Base-by-base conservation (phyloP, 2,329 filamentous ascomycete species). In the Fusarium newnesense region DNA sequence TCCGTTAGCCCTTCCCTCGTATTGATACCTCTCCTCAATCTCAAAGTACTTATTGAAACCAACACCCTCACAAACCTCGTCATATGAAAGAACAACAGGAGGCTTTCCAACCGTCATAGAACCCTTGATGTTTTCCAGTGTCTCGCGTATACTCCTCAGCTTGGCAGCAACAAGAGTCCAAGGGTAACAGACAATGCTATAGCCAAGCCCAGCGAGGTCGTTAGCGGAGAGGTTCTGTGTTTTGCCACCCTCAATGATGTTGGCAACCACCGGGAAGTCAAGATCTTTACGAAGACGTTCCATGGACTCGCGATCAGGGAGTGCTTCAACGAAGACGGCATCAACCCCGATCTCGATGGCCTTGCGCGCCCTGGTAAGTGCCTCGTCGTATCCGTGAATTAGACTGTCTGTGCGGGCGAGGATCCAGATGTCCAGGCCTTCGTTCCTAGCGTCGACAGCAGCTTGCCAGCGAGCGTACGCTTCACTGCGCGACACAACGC, bases 391-490 rank as follows among this genome's bases (percentile, higher is more conserved):
- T 4, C 84, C 82, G 39, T 78, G 79, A 54, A 84, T 83, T 5
- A 83, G 73, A 7, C 81, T 76, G 63, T 87, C 85, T 0, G 85
- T 86, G 9, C 85, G 79, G 0, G 84, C 84, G 6, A 87, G 75
- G 43, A 87, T 80, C 60, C 83, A 85, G 36, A 86, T 86, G 64
- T 86, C 85, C 8, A 76, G 73, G 3, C 84, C 84, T 67, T 85
- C 80, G 52, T 86, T 80, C 21, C 85, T 78, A 7, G 85, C 84
- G 60, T 86, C 85, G 9, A 80, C 80, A 2, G 85, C 85, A 4
- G 85, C 85, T 69, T 84, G 83, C 60, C 84, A 81, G 2, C 85
- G 80, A 9, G 84, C 84, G 56, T 81, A 86, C 3, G 85, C 84
- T 74, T 87, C 84, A 15, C 79, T 83, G 15, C 83, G 77, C 2